Evolutionary conservation across 352 stramenopile species (phyloP).

Genomic region (Pythium monospermum): DNA sequence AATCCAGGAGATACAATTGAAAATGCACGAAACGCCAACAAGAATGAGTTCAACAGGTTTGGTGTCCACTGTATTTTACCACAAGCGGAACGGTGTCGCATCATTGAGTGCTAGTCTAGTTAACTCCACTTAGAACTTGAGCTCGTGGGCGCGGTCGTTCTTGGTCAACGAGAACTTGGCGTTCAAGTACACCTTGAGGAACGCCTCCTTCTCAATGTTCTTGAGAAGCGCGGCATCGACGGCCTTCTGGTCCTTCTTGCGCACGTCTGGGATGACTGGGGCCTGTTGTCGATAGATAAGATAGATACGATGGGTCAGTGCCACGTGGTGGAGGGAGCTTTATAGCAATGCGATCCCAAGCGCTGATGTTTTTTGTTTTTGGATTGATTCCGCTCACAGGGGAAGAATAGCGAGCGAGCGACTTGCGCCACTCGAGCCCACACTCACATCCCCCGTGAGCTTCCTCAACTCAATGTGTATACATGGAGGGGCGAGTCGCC

Average conservation of each 20-base stretch:
- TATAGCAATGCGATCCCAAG: slow-evolving; percentile 89
- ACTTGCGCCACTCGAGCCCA: slow-evolving; percentile 16
- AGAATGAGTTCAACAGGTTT: slow-evolving; percentile 21
- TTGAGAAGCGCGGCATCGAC: slow-evolving; percentile 93
- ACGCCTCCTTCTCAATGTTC: slow-evolving; percentile 80
- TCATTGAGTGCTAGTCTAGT: slow-evolving; percentile 1
- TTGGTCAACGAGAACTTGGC: slow-evolving; percentile 98
- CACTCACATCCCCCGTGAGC: too few relatives aligned
- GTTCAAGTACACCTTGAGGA: slow-evolving; percentile 98
- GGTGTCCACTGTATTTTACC: slow-evolving; percentile 14
- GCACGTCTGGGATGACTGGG: slow-evolving; percentile 94
- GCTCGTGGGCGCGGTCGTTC: slow-evolving; percentile 96
- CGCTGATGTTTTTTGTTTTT: too few relatives aligned
- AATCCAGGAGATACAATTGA: too few relatives aligned
- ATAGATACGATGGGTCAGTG: slow-evolving; percentile 20
- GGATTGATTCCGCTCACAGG: slow-evolving; percentile 18
- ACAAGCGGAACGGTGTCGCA: slow-evolving; percentile 10
- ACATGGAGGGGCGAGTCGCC: too few relatives aligned
- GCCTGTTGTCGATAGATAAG: slow-evolving; percentile 29
- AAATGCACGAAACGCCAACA: too few relatives aligned
- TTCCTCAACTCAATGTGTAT: too few relatives aligned
- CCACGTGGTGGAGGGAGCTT: slow-evolving; percentile 71
- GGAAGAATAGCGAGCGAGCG: slow-evolving; percentile 6
- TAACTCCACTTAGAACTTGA: slow-evolving; percentile 96
- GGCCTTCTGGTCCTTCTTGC: slow-evolving; percentile 98